Conservation (phyloP, 805 yeast genomes). For the Nakazawaea ambrosiae region DNA sequence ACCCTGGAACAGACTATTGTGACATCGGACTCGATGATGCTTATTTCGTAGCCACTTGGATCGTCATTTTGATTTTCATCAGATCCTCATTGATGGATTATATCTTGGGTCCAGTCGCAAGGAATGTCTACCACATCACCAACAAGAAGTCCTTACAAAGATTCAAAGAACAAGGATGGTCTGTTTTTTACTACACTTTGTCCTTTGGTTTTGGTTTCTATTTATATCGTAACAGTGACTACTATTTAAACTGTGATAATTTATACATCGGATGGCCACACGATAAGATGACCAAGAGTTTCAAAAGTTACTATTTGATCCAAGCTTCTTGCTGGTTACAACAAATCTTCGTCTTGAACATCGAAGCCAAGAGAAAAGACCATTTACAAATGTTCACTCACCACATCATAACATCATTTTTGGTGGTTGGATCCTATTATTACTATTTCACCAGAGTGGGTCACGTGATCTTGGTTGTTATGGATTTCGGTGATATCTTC, state of each 20-base stretch:
- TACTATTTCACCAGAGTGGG: slow-evolving; percentile 74
- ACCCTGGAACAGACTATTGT: slow-evolving; percentile 27
- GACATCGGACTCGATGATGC: slow-evolving; percentile 51
- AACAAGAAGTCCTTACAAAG: slow-evolving; percentile 49
- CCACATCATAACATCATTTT: slow-evolving; percentile 70
- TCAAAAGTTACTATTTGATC: slow-evolving; percentile 66
- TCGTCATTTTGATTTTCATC: slow-evolving; percentile 49
- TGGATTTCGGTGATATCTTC: slow-evolving; percentile 79
- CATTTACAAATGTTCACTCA: slow-evolving; percentile 82
- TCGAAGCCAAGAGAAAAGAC: slow-evolving; percentile 79
- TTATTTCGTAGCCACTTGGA: slow-evolving; percentile 46
- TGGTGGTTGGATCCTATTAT: slow-evolving; percentile 66
- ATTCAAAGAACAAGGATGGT: slow-evolving; percentile 88
- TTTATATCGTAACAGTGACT: slow-evolving; percentile 50
- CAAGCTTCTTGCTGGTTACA: slow-evolving; percentile 78
- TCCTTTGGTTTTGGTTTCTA: slow-evolving; percentile 52
- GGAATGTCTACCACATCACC: slow-evolving; percentile 30
- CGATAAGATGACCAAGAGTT: slow-evolving; percentile 37
- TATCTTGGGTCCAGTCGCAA: slow-evolving; percentile 52
- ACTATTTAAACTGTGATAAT: slow-evolving; percentile 49
- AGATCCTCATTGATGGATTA: slow-evolving; percentile 56
- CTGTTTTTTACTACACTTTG: slow-evolving; percentile 46
- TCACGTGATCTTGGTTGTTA: slow-evolving; percentile 64
- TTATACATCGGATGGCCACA: slow-evolving; percentile 75
- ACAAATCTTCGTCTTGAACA: slow-evolving; percentile 67